Conservation (phyloP, 345 rosid genomes). For the Sapria himalayana region DNA sequence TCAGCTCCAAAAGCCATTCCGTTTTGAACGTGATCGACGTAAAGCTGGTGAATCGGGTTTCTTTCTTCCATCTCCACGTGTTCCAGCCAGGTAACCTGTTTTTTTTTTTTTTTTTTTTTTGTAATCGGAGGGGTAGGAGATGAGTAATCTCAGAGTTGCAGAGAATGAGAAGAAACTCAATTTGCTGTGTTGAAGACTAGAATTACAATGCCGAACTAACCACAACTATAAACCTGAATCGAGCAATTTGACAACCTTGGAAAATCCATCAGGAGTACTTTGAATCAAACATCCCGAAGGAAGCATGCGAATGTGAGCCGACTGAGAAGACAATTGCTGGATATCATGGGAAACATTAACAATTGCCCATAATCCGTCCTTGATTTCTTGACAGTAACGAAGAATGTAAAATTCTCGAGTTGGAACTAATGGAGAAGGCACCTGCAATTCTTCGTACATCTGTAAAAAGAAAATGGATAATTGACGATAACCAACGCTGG, state of each 20-base stretch:
- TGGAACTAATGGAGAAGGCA: slow-evolving; percentile 54
- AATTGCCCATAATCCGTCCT: slow-evolving; percentile 37
- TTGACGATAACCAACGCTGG: too few relatives aligned
- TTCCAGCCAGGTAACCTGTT: slow-evolving; percentile 62
- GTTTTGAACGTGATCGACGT: slow-evolving; percentile 19
- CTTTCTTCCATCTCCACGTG: slow-evolving; percentile 56
- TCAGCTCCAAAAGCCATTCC: slow-evolving; percentile 38
- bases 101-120: background rate
- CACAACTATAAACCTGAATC: too few relatives aligned
- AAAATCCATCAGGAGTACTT: slow-evolving; percentile 26
- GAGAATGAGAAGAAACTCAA: too few relatives aligned
- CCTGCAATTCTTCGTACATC: slow-evolving; percentile 44
- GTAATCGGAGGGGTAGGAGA: too few relatives aligned
- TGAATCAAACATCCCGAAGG: slow-evolving; percentile 75
- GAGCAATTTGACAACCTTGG: slow-evolving; percentile 27
- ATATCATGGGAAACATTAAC: slow-evolving; percentile 32
- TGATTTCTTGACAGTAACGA: slow-evolving; percentile 34
- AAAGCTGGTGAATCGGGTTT: slow-evolving; percentile 28
- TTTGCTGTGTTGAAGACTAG: too few relatives aligned
- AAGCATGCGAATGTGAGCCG: slow-evolving; percentile 28
- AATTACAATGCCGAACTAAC: too few relatives aligned
- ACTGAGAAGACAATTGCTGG: slow-evolving; percentile 5
- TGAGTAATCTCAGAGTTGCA: background rate
- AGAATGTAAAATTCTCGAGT: slow-evolving; percentile 39
- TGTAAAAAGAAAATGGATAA: too few relatives aligned